These are phyloP conservation scores for Cutaneotrichosporon arboriforme DNA, from an alignment of 1,284 basidiomycete genomes.

Conservation along the genomic window DNA sequence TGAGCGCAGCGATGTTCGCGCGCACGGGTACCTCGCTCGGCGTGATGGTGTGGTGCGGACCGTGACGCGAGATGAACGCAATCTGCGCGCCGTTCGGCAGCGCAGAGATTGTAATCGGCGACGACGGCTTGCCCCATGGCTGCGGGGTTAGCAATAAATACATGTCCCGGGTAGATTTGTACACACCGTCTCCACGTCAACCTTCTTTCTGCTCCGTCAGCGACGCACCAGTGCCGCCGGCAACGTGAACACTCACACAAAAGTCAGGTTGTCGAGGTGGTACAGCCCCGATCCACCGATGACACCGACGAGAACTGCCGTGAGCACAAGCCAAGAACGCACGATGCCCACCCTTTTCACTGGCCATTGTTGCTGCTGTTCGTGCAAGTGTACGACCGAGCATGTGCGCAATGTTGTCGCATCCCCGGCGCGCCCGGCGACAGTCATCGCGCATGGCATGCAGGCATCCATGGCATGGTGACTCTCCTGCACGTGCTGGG, in stretches of 20 bases:
- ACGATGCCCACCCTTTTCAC: slow-evolving; percentile 7
- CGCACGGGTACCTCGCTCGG: slow-evolving; percentile 75
- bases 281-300: slow-evolving; percentile 83
- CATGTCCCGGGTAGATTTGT: not conserved
- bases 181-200: slow-evolving; percentile 48
- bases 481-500: no score
- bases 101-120: slow-evolving; percentile 79
- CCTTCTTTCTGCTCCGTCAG: slow-evolving; percentile 54
- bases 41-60: slow-evolving; percentile 62
- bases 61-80: slow-evolving; percentile 91
- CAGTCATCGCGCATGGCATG: no score
- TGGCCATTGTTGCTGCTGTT: slow-evolving; percentile 4
- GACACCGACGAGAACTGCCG: slow-evolving; percentile 67
- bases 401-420: no score
- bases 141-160: slow-evolving; percentile 42
- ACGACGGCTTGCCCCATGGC: slow-evolving; percentile 92
- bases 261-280: slow-evolving; percentile 79
- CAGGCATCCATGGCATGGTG: no score
- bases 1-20: slow-evolving; percentile 94
- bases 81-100: slow-evolving; percentile 71
- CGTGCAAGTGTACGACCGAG: not conserved
- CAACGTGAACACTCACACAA: slow-evolving; percentile 54
- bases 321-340: slow-evolving; percentile 2
- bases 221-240: not conserved
- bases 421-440: not conserved